These are phyloP conservation scores for Podila clonocystis DNA, from an alignment of 192 early-diverging fungal genomes.

Conservation along the genomic window DNA sequence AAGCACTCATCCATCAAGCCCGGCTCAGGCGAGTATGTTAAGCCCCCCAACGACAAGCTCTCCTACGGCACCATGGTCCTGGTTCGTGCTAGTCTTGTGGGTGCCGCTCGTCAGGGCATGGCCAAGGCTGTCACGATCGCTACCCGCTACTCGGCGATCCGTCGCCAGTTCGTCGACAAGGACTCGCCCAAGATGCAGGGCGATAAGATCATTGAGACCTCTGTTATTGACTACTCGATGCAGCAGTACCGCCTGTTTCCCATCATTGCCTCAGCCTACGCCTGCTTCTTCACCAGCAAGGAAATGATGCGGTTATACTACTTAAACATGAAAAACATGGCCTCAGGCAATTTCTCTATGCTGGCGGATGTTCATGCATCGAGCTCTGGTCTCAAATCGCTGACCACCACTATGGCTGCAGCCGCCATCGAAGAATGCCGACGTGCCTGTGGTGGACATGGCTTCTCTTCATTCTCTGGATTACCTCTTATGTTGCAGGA, in stretches of 20 bases:
- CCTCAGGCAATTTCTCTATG: constrained; percentile 68
- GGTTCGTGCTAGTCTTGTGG: constrained; percentile 81
- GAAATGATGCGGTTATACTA: constrained; percentile 72
- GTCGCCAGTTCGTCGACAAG: constrained; percentile 76
- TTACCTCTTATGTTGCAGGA: constrained; percentile 74
- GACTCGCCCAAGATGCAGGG: constrained; percentile 55
- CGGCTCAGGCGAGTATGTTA: constrained; percentile 72
- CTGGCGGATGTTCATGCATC: constrained; percentile 81
- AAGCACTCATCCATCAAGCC: constrained; percentile 76
- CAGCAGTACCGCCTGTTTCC: constrained; percentile 80
- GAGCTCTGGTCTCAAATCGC: constrained; percentile 76
- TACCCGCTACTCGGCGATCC: constrained; percentile 73
- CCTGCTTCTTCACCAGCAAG: constrained; percentile 74
- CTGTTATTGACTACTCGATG: constrained; percentile 82
- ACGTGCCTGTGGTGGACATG: constrained; percentile 82
- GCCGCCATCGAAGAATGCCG: constrained; percentile 79
- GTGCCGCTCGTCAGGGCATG: constrained; percentile 63
- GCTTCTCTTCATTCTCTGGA: constrained; percentile 79
- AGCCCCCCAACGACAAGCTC: constrained; percentile 81
- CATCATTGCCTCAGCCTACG: constrained; percentile 77
- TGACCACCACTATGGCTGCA: constrained; percentile 75
- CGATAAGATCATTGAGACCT: constrained; percentile 63
- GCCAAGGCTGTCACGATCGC: constrained; percentile 79
- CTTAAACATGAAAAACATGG: constrained; percentile 65
- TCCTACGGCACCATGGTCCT: constrained; percentile 91